These are phyloP conservation scores for Castanea mollissima DNA, from an alignment of 306 rosid species.

Conservation along the genomic window DNA sequence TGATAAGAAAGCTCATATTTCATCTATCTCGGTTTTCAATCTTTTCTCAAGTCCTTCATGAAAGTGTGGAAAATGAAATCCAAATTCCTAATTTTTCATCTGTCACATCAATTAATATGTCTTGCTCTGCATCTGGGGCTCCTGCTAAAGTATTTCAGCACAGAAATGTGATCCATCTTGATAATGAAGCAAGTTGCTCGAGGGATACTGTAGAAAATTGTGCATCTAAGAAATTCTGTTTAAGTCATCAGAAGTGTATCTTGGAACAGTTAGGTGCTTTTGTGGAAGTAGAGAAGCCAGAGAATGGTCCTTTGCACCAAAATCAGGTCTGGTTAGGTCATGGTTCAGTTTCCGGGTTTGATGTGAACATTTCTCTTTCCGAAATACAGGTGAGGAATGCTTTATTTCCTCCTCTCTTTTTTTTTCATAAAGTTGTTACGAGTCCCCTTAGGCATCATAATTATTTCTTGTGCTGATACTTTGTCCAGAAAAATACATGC, in stretches of 20 bases:
- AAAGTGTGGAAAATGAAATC: constrained; percentile 31
- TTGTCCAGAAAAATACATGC: neutral
- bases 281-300: constrained; percentile 52
- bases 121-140: constrained; percentile 43
- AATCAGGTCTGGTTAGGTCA: constrained; percentile 54
- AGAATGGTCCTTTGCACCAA: constrained; percentile 31
- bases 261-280: constrained; percentile 56
- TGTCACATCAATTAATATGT: constrained; percentile 26
- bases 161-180: constrained; percentile 32
- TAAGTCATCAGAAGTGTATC: constrained; percentile 47
- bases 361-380: constrained; percentile 64
- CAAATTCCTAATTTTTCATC: constrained; percentile 67
- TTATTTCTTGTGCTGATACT: neutral
- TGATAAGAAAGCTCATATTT: constrained; percentile 40
- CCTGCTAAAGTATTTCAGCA: constrained; percentile 36
- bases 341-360: constrained; percentile 64
- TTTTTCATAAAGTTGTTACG: neutral
- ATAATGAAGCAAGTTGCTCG: constrained; percentile 55
- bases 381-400: constrained; percentile 61
- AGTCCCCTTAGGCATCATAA: neutral
- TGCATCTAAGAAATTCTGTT: constrained; percentile 27
- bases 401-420: neutral
- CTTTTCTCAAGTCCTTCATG: constrained; percentile 52
- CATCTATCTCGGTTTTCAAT: constrained; percentile 65
- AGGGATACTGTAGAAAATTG: constrained; percentile 25